Percentiles rank a stretch among this genome's conserved stretches.
Evolutionary conservation across 192 early-diverging fungal species (phyloP).

Genomic region (Backusella sp.): DNA sequence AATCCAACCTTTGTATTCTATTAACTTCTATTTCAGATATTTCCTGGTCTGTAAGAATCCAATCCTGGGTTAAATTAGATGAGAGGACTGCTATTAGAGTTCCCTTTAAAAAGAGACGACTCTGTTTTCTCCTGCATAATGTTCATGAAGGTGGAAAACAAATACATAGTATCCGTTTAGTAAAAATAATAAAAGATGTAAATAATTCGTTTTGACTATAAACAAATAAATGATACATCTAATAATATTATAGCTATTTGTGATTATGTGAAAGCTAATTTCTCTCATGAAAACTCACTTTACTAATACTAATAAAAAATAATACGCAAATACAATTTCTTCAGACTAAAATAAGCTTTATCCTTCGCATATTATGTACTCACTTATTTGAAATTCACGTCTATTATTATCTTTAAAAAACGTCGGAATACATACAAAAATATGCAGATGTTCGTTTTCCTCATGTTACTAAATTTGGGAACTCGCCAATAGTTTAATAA

Average conservation of each 20-base stretch:
- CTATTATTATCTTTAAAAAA: not conserved
- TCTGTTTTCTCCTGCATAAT: conserved; percentile 6
- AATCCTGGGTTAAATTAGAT: not conserved
- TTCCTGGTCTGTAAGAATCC: not conserved
- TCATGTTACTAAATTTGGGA: not conserved
- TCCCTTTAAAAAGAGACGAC: not conserved
- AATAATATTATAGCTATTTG: not conserved
- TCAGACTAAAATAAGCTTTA: not conserved
- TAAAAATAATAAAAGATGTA: conserved; percentile 1
- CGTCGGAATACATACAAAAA: not conserved
- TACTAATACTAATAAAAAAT: not conserved
- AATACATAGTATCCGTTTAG: not conserved
- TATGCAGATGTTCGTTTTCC: not conserved
- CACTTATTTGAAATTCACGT: not conserved
- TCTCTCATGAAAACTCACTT: not conserved
- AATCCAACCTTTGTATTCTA: not conserved
- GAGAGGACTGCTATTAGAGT: not conserved
- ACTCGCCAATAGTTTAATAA: not conserved
- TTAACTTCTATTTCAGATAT: not conserved
- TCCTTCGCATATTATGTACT: not conserved
- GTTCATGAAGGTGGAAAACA: not conserved
- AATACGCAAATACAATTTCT: not conserved
- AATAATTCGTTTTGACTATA: not conserved
- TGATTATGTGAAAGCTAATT: not conserved
- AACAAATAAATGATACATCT: conserved; percentile 1